Evolutionary conservation across 1,139 yeast genomes (phyloP).

Genomic region (Lodderomyces pseudojiufengensis): DNA sequence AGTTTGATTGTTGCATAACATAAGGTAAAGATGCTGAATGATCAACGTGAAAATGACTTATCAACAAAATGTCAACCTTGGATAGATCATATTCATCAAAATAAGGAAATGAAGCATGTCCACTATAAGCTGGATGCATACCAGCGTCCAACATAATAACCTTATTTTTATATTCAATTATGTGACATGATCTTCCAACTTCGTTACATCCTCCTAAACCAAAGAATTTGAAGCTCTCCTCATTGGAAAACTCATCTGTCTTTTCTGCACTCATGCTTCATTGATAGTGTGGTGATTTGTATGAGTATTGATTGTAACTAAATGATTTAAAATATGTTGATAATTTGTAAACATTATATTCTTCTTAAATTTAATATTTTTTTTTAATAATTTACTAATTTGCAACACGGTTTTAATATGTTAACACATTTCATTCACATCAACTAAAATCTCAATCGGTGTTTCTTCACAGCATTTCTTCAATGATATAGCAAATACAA

Average conservation of each 20-base stretch:
- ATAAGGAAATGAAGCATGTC: constrained; percentile 87
- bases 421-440: too few species aligned
- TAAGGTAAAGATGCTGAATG: constrained; percentile 98
- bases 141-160: constrained; percentile 99
- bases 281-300: not conserved
- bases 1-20: constrained; percentile 95
- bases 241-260: constrained; percentile 26
- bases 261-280: constrained; percentile 11
- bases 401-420: not conserved
- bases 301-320: too few species aligned
- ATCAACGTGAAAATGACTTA: constrained; percentile 93
- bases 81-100: constrained; percentile 92
- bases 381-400: not conserved
- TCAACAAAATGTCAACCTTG: constrained; percentile 77
- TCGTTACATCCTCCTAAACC: constrained; percentile 99
- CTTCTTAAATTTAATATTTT: too few species aligned
- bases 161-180: constrained; percentile 86
- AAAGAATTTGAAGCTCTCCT: constrained; percentile 58
- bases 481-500: too few species aligned
- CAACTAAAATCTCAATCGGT: too few species aligned
- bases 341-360: too few species aligned
- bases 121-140: constrained; percentile 91
- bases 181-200: constrained; percentile 95
- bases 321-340: too few species aligned
- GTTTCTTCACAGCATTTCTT: too few species aligned